Evolutionary conservation across 192 early-diverging fungal species (phyloP), one percentile per base, ranked within the genome.

Genomic region (Podila epicladia): DNA sequence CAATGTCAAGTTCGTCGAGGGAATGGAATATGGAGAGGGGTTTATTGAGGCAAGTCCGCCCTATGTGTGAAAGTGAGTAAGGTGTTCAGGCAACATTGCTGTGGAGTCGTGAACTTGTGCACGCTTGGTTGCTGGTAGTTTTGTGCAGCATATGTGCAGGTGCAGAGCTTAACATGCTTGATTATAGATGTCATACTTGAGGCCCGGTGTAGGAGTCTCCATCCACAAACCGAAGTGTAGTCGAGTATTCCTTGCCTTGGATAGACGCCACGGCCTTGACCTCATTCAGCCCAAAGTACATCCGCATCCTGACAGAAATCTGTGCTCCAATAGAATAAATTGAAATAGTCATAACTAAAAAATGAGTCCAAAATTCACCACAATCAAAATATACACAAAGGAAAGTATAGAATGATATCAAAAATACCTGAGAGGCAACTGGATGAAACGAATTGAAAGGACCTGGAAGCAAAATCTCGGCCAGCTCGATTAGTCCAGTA

Each of bases 241-340:
- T 38, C 5, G 17, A 13, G 37, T 62, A 62, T 5, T 37, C 35
- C 61, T 62, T 62, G 61, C 35, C 61, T n/a, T 62, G 33, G 20
- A 62, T 38, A 11, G 35, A 38, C 4, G 35, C 61, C 33, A 41
- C 61, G 2, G 61, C 61, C 35, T 62, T 62, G 61, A 62, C 41
- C 35, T 62, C 61, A 20, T 38, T 62, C 33, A 62, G 19, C 9
- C 61, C 61, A 38, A 62, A 62, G 35, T 62, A 62, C 61, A 62
- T 62, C 33, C 41, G 6, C 61, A 38, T 38, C 9, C 17, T 22
- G 3, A 62, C 24, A 38, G 35, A 19, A 62, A 62, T n/a, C 31
- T 38, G 22, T n/a, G 22, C 33, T 38, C 33, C 33, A 3, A 35
- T 35, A 35, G 4, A 35, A 35, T 7, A 35, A 2, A 35, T 35